Conservation (phyloP, 345 rosid genomes). For the Gynandropsis gynandra region DNA sequence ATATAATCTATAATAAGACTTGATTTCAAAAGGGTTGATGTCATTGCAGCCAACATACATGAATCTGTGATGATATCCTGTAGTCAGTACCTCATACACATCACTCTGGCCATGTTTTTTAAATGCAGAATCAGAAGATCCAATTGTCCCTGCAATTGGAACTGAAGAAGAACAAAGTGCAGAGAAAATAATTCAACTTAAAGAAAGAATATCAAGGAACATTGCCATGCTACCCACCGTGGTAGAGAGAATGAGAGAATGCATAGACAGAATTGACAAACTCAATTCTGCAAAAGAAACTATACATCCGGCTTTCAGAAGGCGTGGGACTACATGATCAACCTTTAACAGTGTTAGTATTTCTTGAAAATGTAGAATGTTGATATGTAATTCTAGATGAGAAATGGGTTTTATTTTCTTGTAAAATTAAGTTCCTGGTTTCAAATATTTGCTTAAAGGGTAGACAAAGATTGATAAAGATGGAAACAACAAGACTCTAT, state of each 20-base stretch:
- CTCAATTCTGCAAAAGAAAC: slow-evolving; percentile 35
- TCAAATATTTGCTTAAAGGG: too few relatives aligned
- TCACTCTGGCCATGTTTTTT: slow-evolving; percentile 17
- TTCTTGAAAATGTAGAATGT: slow-evolving; percentile 8
- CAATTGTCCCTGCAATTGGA: slow-evolving; percentile 9
- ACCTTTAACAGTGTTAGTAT: not conserved
- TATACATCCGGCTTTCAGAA: slow-evolving; percentile 52
- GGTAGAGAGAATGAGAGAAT: slow-evolving; percentile 52
- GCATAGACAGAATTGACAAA: slow-evolving; percentile 42
- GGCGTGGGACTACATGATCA: slow-evolving; percentile 15
- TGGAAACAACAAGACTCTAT: not conserved
- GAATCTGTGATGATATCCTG: not conserved
- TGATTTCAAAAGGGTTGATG: not conserved
- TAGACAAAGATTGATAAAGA: too few relatives aligned
- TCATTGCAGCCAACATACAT: not conserved
- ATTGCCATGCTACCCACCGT: slow-evolving; percentile 37
- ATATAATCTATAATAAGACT: slow-evolving; percentile 1
- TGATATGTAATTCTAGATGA: slow-evolving; percentile 16
- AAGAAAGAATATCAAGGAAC: slow-evolving; percentile 41
- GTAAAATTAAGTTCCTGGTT: not conserved
- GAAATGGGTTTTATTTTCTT: slow-evolving; percentile 4
- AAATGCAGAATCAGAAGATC: slow-evolving; percentile 17
- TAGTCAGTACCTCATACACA: slow-evolving; percentile 4
- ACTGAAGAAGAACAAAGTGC: slow-evolving; percentile 26
- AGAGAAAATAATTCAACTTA: slow-evolving; percentile 41